These are phyloP conservation scores for Ophiocordyceps polyrhachis-furcata DNA, from an alignment of 2,329 filamentous ascomycete genomes.

Conservation along the genomic window DNA sequence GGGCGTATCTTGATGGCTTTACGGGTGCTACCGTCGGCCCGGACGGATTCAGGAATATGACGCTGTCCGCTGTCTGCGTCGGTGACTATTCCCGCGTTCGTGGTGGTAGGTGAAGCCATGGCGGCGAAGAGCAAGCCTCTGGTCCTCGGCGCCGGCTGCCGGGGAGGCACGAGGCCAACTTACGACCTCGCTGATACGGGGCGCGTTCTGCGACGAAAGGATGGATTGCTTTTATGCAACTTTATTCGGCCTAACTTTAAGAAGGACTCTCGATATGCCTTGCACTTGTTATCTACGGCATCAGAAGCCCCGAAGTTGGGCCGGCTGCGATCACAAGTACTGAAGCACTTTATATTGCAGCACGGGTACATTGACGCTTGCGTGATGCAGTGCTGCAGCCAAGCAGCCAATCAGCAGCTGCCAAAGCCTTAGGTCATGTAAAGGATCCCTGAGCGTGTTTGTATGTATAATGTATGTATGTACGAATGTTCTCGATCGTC, in stretches of 20 bases:
- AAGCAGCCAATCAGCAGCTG: background rate
- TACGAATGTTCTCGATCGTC: conserved; percentile 7
- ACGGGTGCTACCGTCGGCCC: conserved; percentile 77
- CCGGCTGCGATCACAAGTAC: background rate
- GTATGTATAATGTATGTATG: background rate
- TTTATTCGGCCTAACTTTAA: no score
- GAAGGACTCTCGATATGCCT: background rate
- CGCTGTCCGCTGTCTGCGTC: conserved; percentile 61
- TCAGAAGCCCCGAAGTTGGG: background rate
- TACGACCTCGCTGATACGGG: background rate
- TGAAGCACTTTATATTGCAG: background rate
- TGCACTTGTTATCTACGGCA: background rate
- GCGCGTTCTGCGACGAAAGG: background rate
- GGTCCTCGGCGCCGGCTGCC: background rate
- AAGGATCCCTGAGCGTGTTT: background rate
- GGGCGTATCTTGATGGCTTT: conserved; percentile 89
- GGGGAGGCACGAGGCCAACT: background rate
- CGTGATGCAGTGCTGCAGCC: background rate
- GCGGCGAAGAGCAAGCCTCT: conserved; percentile 1
- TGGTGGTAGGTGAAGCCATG: conserved; percentile 30
- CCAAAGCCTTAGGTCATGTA: background rate
- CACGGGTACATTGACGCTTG: background rate
- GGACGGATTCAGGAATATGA: conserved; percentile 71
- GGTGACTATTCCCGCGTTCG: conserved; percentile 58
- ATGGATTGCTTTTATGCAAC: background rate